Base-by-base conservation (phyloP, 2,329 filamentous ascomycete genomes). In the Emmonsiellopsis sp. region DNA sequence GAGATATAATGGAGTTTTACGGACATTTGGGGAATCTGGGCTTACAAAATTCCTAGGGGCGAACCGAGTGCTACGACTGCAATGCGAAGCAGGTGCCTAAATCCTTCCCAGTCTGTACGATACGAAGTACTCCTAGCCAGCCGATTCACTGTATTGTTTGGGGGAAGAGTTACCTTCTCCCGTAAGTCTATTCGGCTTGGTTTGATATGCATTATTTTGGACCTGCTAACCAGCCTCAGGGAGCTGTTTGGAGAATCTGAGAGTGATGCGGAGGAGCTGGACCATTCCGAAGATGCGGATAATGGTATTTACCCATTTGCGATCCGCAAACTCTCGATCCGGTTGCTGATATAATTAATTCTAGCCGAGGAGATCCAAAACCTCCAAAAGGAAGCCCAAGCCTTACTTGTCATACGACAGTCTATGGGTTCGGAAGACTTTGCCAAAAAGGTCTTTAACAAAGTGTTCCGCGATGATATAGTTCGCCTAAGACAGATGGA, bases 141-240 rank as follows among this genome's bases (percentile, higher is more conserved):
- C 88, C 92, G 0, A 97, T 98, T 43, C 93, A 98, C 71, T 97
- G 93, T 73, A 98, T 98, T 57, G 92, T 98, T 2, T 98, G 93
- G 93, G 92, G 82, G 17, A 98, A 97, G 73, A 95, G 90, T 68
- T 98, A 97, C 68, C 78, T 98, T 7, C 81, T 98, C 56, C 93
- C 89, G 77, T 75, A 63, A 56, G 65, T 58, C n/a, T 39, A 13
- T 11, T 39, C 40, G n/a, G 13, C 10, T 37, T 2, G 17, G 6
- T 37, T 52, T 54, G 34, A 42, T 13, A 43, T 11, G 5, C n/a
- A 48, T 17, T 31, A n/a, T 40, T n/a, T 34, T 13, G 27, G 5
- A 27, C 39, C 14, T 56, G 43, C 66, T 75, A 56, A 71, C 52
- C 6, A 36, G 27, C 14, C 44, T 1, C 47, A 79, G 75, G 60